A percentile compares a stretch with the other conserved stretches of the same genome.
These are phyloP conservation scores for Ceratocystis destructans DNA, from an alignment of 2,329 filamentous ascomycete genomes.

Conservation along the genomic window DNA sequence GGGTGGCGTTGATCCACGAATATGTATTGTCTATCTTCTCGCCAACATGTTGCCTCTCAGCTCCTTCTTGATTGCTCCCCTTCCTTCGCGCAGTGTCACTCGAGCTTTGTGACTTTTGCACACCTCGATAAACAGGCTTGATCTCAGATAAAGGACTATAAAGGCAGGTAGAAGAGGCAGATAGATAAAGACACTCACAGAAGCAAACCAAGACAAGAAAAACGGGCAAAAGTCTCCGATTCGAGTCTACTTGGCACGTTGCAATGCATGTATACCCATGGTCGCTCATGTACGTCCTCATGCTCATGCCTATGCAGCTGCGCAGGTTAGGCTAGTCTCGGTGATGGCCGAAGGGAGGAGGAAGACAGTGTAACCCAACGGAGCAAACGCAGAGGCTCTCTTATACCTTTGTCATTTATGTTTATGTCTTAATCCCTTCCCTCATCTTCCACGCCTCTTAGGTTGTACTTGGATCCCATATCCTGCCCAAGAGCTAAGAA, in stretches of 20 bases:
- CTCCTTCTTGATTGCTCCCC: not conserved
- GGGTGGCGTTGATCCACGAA: too few relatives aligned
- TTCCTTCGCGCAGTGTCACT: not conserved
- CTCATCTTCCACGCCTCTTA: too few relatives aligned
- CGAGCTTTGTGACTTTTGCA: not conserved
- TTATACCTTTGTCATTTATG: not conserved
- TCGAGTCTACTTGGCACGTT: not conserved
- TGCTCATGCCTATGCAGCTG: not conserved
- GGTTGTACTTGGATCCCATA: too few relatives aligned
- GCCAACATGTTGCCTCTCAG: not conserved
- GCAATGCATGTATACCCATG: not conserved
- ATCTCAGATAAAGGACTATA: not conserved
- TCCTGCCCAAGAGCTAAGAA: too few relatives aligned
- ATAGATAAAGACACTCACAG: not conserved
- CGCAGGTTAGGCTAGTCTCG: not conserved
- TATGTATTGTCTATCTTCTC: too few relatives aligned
- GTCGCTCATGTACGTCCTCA: not conserved
- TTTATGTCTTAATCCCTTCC: not conserved
- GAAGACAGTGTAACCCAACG: not conserved
- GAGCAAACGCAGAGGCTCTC: not conserved
- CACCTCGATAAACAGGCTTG: not conserved
- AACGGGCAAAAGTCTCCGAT: not conserved
- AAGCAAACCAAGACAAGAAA: not conserved
- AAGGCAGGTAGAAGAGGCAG: too few relatives aligned
- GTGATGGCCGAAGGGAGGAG: not conserved